Conservation (phyloP, 148 eudicot species). For the Pharnaceum exiguum region DNA sequence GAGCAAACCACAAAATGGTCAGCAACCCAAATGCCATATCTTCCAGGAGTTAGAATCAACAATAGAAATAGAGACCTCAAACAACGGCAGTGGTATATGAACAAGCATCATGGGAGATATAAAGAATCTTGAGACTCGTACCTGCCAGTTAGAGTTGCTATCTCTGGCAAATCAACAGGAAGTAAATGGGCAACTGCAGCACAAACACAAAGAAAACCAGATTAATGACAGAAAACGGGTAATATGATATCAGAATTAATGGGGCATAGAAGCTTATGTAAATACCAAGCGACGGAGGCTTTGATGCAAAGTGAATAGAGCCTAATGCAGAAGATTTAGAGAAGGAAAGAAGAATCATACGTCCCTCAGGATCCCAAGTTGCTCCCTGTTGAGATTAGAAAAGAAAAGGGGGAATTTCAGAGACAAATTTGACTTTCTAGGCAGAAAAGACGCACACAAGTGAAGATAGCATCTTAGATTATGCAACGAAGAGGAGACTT, state of each 20-base stretch:
- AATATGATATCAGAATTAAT: neutral
- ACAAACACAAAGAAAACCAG: neutral
- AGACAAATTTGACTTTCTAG: no score
- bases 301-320: slow-evolving; percentile 90
- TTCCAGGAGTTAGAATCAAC: no score
- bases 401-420: neutral
- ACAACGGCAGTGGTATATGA: neutral
- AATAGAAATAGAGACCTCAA: neutral
- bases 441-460: no score
- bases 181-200: slow-evolving; percentile 86
- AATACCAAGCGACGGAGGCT: slow-evolving; percentile 94
- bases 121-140: slow-evolving; percentile 15
- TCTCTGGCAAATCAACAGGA: slow-evolving; percentile 84
- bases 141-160: slow-evolving; percentile 71
- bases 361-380: slow-evolving; percentile 96
- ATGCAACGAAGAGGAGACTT: neutral
- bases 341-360: slow-evolving; percentile 80
- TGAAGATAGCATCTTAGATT: neutral
- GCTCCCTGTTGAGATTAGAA: slow-evolving; percentile 57
- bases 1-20: no score
- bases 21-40: no score
- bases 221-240: neutral
- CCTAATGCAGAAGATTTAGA: slow-evolving; percentile 79
- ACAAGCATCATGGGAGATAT: neutral
- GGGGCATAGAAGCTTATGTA: neutral